Evolutionary conservation across 345 rosid genomes (phyloP).

Genomic region (Pseudoturritis turrita): DNA sequence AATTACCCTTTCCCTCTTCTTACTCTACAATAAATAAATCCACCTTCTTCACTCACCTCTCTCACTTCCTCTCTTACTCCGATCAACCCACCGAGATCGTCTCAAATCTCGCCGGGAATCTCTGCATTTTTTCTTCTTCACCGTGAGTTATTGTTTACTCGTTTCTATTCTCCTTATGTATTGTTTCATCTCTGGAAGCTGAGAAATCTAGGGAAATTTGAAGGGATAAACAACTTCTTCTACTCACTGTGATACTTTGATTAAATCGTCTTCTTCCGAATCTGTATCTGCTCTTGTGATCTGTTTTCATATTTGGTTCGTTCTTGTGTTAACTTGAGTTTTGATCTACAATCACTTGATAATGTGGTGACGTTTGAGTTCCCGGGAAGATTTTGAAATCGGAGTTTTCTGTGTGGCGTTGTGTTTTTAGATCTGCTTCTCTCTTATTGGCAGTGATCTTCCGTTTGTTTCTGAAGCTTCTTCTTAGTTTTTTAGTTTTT

Average conservation of each 20-base stretch:
- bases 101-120: slow-evolving; percentile 18
- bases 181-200: not conserved
- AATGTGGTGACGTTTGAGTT: not conserved
- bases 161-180: not conserved
- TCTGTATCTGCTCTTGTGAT: not conserved
- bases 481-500: not conserved
- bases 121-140: not conserved
- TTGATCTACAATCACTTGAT: not conserved
- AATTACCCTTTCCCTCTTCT: not conserved
- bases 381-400: not conserved
- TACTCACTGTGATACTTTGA: not conserved
- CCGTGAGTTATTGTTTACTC: slow-evolving; percentile 12
- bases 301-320: not conserved
- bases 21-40: slow-evolving; percentile 24
- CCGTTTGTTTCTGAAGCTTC: not conserved
- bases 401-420: not conserved
- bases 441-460: not conserved
- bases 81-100: slow-evolving; percentile 12
- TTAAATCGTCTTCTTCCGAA: not conserved
- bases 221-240: not conserved
- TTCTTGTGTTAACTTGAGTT: not conserved
- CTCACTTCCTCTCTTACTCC: slow-evolving; percentile 14
- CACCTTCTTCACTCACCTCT: slow-evolving; percentile 17
- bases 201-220: not conserved
- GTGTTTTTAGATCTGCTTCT: not conserved